Base-by-base conservation (phyloP, 2,329 filamentous ascomycete species). In the Colletotrichum sp. region DNA sequence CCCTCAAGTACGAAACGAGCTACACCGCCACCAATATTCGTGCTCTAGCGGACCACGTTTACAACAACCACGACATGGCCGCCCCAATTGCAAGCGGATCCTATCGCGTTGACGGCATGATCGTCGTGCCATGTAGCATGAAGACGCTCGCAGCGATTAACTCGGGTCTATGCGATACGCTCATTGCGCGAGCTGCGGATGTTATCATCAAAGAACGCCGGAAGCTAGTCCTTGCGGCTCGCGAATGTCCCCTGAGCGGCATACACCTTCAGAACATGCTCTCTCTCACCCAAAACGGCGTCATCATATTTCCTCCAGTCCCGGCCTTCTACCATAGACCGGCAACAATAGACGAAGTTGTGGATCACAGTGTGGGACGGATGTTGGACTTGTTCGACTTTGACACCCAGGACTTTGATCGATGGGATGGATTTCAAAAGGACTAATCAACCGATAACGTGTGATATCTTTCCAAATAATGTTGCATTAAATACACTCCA, bases 241-340 rank as follows among this genome's bases (percentile, higher is more conserved):
- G 87, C 2, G 87, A 89, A 77, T 88, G 86, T 3, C 86, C 87
- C 66, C 78, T 88, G 14, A 89, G 84, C 71, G 84, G 84, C n/a
- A 86, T 89, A 26, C 87, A 89, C 77, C 77, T 86, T 16, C 74
- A 83, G 2, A 88, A 88, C 73, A 89, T 89, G 87, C 73, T 86
- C 32, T 79, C 79, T 13, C 77, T 87, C 4, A 79, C 78, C 13
- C 75, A 78, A 2, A 83, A 83, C 1, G 86, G 86, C 0, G 86
- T 85, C 0, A 79, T 88, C 5, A 85, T 89, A 14, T 86, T 84
- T 34, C 87, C 87, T 3, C 85, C 86, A 1, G 85, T 89, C 3
- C 82, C 83, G 6, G 86, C 85, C 0, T 88, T 85, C 52, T 89
- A 89, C 76, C 88, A 83, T 8, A 79, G 80, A 59, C 83, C 87